Conservation (phyloP, 1,284 basidiomycete species). For the Marasmius sp. region DNA sequence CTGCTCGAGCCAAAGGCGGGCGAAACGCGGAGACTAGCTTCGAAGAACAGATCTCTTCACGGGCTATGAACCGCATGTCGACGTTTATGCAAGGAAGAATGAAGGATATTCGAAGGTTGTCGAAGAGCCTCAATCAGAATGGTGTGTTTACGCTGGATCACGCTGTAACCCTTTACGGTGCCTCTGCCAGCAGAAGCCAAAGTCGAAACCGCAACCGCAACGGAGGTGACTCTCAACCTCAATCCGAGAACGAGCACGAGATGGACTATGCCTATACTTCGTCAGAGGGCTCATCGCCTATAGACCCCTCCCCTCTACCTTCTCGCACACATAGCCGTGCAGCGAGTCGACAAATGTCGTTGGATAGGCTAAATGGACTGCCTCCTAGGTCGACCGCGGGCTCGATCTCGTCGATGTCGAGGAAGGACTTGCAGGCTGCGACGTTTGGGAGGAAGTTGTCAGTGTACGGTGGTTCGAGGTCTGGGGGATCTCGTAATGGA, state of each 20-base stretch:
- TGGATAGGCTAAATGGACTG: slow-evolving; percentile 3
- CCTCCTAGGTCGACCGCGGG: neutral
- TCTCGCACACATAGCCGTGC: neutral
- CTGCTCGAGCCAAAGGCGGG: slow-evolving; percentile 5
- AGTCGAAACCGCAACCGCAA: neutral
- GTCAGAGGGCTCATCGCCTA: neutral
- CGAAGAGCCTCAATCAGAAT: slow-evolving; percentile 1
- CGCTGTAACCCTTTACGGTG: slow-evolving; percentile 10
- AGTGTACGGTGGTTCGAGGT: slow-evolving; percentile 3
- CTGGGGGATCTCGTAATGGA: neutral
- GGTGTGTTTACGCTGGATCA: slow-evolving; percentile 5
- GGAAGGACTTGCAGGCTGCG: slow-evolving; percentile 7
- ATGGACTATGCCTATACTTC: neutral
- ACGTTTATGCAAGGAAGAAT: slow-evolving; percentile 9
- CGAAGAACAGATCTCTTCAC: slow-evolving; percentile 6
- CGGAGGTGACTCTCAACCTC: neutral
- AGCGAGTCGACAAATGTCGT: slow-evolving; percentile 1
- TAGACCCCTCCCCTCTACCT: neutral
- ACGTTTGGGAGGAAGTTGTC: slow-evolving; percentile 11
- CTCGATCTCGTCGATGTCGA: neutral
- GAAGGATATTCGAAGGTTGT: slow-evolving; percentile 11
- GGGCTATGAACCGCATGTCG: slow-evolving; percentile 10
- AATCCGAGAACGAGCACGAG: neutral
- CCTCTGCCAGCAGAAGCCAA: neutral
- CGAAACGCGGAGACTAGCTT: slow-evolving; percentile 2